Percentiles rank a stretch among this genome's conserved stretches.
Conservation (phyloP, 2,329 filamentous ascomycete genomes). For the Emydomyces testavorans region DNA sequence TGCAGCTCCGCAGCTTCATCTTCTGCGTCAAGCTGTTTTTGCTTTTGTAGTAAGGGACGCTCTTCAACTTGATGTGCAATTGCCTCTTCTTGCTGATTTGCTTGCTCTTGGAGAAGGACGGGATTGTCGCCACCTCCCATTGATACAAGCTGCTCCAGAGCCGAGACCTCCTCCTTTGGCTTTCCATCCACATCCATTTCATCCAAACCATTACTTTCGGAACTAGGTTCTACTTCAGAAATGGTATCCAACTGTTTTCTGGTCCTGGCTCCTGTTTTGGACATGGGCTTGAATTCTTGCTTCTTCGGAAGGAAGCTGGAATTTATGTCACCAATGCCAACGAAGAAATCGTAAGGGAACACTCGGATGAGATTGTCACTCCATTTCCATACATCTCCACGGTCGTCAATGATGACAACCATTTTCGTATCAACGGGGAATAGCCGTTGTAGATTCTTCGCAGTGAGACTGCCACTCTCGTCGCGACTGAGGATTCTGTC, state of each 20-base stretch:
- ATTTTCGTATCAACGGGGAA: conserved; percentile 97
- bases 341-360: conserved; percentile 91
- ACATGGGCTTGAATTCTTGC: conserved; percentile 39
- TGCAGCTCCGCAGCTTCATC: conserved; percentile 51
- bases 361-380: conserved; percentile 90
- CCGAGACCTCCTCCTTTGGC: conserved; percentile 37
- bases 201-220: conserved; percentile 27
- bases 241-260: conserved; percentile 16
- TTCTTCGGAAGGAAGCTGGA: conserved; percentile 88
- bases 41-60: conserved; percentile 78
- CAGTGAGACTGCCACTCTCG: conserved; percentile 85
- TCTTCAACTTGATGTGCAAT: conserved; percentile 83
- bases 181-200: conserved; percentile 15
- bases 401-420: conserved; percentile 97
- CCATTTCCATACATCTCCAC: conserved; percentile 93
- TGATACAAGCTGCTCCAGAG: conserved; percentile 63
- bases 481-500: conserved; percentile 93
- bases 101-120: conserved; percentile 58
- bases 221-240: conserved; percentile 16
- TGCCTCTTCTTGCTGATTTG: conserved; percentile 73
- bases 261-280: conserved; percentile 22
- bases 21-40: conserved; percentile 79
- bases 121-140: conserved; percentile 63
- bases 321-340: conserved; percentile 97
- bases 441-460: conserved; percentile 78